Base-by-base conservation (phyloP, 2,329 filamentous ascomycete species). In the Macrophomina pseudophaseolina region DNA sequence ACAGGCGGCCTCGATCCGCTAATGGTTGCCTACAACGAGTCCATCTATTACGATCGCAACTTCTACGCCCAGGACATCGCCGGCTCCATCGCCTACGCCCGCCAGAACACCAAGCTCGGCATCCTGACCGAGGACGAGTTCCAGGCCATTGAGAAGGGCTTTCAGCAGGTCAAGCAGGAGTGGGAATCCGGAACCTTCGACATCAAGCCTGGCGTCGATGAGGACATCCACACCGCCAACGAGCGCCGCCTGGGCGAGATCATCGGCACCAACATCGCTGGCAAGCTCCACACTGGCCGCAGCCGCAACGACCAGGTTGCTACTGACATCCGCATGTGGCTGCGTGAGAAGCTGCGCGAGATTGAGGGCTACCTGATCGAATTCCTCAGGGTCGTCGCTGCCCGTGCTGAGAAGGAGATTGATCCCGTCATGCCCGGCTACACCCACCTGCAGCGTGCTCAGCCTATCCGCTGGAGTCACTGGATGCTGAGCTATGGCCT, bases 301-400 rank as follows among this genome's bases (percentile, higher is more conserved):
- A 94, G 90, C 78, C 87, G 93, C 72, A 97, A 97, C 75, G 93
- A 97, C 80, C 93, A 97, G 80, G 88, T 97, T 66, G 93, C 90
- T 56, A 94, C 90, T 28, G 93, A 97, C 74, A 94, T 97, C 91
- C 89, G 93, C 68, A 83, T 97, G 77, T 97, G 93, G 93, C 81
- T 97, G 69, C 86, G 92, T 51, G 89, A 94, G 70, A 86, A 91
- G 80, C 82, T 97, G 67, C 85, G 85, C 66, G 83, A 84, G 70
- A 87, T 97, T 62, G 92, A 96, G 72, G 77, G 72, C 42, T 87
- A 89, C 72, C 84, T 97, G 4, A 83, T 87, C 51, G 85, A 87
- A 65, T 86, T 97, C 71, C 82, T 97, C 48, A 83, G 87, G 73
- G 90, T 93, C 56, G 87, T 89, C 14, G 85, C 88, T 42, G 81